Conservation (phyloP, 345 rosid species). For the Arabis alpina region DNA sequence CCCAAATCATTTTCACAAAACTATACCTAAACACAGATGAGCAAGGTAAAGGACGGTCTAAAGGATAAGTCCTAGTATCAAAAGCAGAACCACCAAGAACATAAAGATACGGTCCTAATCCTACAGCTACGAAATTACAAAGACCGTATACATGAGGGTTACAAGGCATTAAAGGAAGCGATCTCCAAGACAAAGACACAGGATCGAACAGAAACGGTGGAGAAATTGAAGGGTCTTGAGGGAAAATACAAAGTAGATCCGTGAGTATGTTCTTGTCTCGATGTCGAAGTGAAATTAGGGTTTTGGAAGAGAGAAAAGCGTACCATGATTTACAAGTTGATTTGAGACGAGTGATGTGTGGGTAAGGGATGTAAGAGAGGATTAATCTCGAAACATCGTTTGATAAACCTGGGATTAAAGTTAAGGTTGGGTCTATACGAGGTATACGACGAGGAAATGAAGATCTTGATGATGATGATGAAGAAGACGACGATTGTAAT, state of each 20-base stretch:
- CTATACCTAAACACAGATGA: slow-evolving; percentile 67
- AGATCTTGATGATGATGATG: slow-evolving; percentile 34
- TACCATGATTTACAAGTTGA: slow-evolving; percentile 74
- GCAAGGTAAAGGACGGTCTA: slow-evolving; percentile 79
- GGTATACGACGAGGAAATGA: slow-evolving; percentile 26
- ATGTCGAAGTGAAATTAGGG: slow-evolving; percentile 66
- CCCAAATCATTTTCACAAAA: slow-evolving; percentile 65
- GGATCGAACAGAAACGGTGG: slow-evolving; percentile 87
- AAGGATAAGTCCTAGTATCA: slow-evolving; percentile 82
- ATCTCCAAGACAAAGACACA: slow-evolving; percentile 61
- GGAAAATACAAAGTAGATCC: slow-evolving; percentile 84
- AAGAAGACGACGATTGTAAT: slow-evolving; percentile 24
- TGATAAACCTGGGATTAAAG: slow-evolving; percentile 77
- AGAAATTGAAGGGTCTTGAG: slow-evolving; percentile 80
- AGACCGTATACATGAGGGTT: slow-evolving; percentile 83
- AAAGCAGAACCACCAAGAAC: slow-evolving; percentile 90
- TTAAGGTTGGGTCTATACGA: slow-evolving; percentile 43
- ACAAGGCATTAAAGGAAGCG: slow-evolving; percentile 81
- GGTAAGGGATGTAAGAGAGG: slow-evolving; percentile 70
- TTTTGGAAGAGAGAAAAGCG: slow-evolving; percentile 69
- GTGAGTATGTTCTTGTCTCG: slow-evolving; percentile 43
- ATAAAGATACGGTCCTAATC: slow-evolving; percentile 65
- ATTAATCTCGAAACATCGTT: slow-evolving; percentile 63
- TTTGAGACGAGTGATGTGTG: slow-evolving; percentile 78
- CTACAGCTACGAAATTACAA: slow-evolving; percentile 80